These are phyloP conservation scores for Fermentozyma sake DNA, from an alignment of 1,139 yeast species.

Conservation along the genomic window DNA sequence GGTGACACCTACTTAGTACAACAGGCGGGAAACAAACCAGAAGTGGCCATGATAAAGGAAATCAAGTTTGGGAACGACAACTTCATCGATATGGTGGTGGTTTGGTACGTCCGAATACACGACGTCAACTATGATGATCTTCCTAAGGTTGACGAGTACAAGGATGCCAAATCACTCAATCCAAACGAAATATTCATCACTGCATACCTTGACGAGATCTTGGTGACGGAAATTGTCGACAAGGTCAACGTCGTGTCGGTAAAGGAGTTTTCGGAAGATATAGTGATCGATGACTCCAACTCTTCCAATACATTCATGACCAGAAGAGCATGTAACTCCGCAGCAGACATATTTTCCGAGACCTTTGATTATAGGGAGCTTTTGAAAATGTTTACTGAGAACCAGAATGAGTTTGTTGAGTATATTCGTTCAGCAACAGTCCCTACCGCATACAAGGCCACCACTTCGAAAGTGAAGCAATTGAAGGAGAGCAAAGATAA, in stretches of 20 bases:
- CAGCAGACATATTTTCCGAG: slow-evolving; percentile 27
- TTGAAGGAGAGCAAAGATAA: slow-evolving; percentile 8
- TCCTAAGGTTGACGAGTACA: slow-evolving; percentile 11
- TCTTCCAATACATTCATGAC: slow-evolving; percentile 28
- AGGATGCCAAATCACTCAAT: slow-evolving; percentile 5
- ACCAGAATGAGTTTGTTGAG: slow-evolving; percentile 24
- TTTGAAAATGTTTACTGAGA: slow-evolving; percentile 13
- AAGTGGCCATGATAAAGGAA: slow-evolving; percentile 37
- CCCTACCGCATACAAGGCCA: slow-evolving; percentile 16
- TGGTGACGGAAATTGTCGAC: slow-evolving; percentile 24
- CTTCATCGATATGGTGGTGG: slow-evolving; percentile 33
- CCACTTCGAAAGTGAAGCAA: not conserved
- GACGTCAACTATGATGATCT: slow-evolving; percentile 19
- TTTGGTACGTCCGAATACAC: slow-evolving; percentile 28
- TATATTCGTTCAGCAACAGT: slow-evolving; percentile 18
- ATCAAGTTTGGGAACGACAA: slow-evolving; percentile 35
- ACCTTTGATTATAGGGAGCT: slow-evolving; percentile 33
- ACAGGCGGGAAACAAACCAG: slow-evolving; percentile 11
- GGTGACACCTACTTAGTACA: slow-evolving; percentile 38
- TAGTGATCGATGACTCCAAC: slow-evolving; percentile 29
- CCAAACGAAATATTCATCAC: slow-evolving; percentile 41
- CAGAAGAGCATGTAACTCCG: slow-evolving; percentile 33
- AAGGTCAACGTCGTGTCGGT: slow-evolving; percentile 32
- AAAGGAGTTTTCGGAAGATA: slow-evolving; percentile 16
- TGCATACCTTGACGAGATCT: slow-evolving; percentile 30